Conservation (phyloP, 179 eudicot species). For the Carnegiea gigantea region DNA sequence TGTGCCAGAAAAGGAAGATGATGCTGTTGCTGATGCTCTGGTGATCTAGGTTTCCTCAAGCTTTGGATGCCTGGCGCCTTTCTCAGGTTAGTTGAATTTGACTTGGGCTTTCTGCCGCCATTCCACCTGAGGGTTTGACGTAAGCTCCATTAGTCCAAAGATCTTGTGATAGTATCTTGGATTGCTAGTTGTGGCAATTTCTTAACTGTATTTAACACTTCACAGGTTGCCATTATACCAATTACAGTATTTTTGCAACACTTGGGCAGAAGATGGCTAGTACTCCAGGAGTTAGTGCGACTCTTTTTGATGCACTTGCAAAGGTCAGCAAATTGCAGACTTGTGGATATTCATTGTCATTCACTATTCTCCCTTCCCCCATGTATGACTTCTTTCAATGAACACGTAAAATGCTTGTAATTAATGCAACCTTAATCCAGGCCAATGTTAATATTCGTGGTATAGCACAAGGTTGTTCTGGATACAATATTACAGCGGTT, state of each 20-base stretch:
- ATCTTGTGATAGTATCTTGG: not conserved
- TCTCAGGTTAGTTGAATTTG: constrained; percentile 67
- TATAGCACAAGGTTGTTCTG: constrained; percentile 99
- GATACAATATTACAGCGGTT: constrained; percentile 91
- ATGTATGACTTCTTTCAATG: not conserved
- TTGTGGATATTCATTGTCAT: not conserved
- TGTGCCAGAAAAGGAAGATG: constrained; percentile 95
- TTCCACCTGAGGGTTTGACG: too few relatives aligned
- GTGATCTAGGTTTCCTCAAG: constrained; percentile 76
- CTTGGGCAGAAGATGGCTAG: constrained; percentile 99
- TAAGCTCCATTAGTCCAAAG: not conserved
- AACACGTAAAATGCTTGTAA: not conserved
- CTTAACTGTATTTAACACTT: constrained; percentile 23
- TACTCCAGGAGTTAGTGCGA: constrained; percentile 99
- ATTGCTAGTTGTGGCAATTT: not conserved
- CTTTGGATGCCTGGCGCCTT: constrained; percentile 95
- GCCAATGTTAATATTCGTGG: constrained; percentile 96
- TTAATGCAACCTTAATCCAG: constrained; percentile 41
- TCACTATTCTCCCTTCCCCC: not conserved
- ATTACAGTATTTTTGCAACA: constrained; percentile 95
- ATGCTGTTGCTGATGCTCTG: constrained; percentile 81
- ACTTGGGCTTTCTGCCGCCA: too few relatives aligned
- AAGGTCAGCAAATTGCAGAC: constrained; percentile 50
- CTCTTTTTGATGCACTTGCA: constrained; percentile 87
- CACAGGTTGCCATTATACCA: constrained; percentile 82